A percentile compares a stretch with the other conserved stretches of the same genome.
Conservation (phyloP, 176 grass and related monocot species). For the Aegilops tauschii region DNA sequence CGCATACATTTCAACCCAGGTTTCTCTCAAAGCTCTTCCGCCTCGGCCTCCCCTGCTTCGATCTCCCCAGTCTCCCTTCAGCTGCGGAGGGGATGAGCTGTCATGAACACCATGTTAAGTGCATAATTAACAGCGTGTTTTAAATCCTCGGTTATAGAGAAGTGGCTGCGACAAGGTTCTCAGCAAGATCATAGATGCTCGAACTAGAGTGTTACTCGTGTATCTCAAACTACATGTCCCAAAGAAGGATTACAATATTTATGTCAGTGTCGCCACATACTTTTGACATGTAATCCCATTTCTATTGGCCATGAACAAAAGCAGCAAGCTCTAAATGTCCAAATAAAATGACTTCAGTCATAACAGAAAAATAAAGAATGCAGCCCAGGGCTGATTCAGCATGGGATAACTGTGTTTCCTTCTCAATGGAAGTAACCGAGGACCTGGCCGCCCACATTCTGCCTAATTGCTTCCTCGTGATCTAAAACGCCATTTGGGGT, state of each 20-base stretch:
- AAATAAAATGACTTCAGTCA: constrained; percentile 8
- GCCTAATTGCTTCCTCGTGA: constrained; percentile 90
- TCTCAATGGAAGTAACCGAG: constrained; percentile 83
- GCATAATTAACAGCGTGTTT: background rate
- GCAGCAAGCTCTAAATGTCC: background rate
- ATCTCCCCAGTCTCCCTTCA: no score
- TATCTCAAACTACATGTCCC: background rate
- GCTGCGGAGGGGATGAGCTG: no score
- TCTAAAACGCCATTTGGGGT: constrained; percentile 88
- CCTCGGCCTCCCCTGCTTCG: no score
- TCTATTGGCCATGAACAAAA: background rate
- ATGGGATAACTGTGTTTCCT: background rate
- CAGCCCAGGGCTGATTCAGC: background rate
- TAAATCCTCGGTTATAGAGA: background rate
- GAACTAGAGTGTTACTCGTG: background rate
- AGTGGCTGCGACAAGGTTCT: background rate
- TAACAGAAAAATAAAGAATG: background rate
- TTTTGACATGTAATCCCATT: constrained; percentile 25
- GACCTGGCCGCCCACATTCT: constrained; percentile 87
- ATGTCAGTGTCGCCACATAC: background rate
- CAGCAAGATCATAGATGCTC: background rate
- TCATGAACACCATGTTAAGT: no score
- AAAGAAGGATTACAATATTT: constrained; percentile 17
- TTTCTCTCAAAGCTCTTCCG: no score
- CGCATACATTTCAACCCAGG: no score